Base-by-base conservation (phyloP, 805 yeast species). In the Hanseniaspora jakobsenii region DNA sequence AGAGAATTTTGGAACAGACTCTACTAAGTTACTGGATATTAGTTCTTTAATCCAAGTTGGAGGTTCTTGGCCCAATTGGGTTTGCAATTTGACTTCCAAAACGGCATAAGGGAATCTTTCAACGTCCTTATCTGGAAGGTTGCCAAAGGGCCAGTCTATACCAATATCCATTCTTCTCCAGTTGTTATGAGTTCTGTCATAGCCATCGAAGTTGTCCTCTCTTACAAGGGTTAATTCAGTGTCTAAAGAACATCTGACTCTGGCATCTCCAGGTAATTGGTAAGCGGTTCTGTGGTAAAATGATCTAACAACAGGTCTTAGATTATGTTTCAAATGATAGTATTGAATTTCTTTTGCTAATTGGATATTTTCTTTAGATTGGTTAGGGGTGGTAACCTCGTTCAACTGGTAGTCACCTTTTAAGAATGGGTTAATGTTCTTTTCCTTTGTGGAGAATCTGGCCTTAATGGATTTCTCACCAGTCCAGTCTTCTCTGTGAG, bases 161-260 rank as follows among this genome's bases (percentile, higher is more conserved):
- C 98, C 99, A 59, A 91, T 91, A 62, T 91, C 98, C 79, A 79
- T 86, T 65, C 99, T 77, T 66, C 98, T 79, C 99, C 99, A 91
- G 64, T 91, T 91, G 32, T 79, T 80, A 52, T 83, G 71, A 2
- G 97, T 84, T 62, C 98, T 76, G 59, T 86, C 89, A 48, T 69
- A 62, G 19, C 95, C 95, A 63, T 91, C 98, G 58, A 91, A 91
- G 60, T 89, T 78, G 61, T 91, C 99, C 63, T 91, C 99, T 61
- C 98, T 78, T 32, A 89, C 86, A 95, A 91, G 84, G n/a, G 94
- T 70, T 52, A 91, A 73, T 65, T 91, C 97, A 0, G 98, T 89
- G 60, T 91, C 99, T 51, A 91, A 76, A 36, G 98, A 91, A 52
- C 93, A 91, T 70, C 99, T 86, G 32, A 91, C 99, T 58, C 98